Evolutionary conservation across 805 yeast species (phyloP).

Genomic region (Lachancea sp.): DNA sequence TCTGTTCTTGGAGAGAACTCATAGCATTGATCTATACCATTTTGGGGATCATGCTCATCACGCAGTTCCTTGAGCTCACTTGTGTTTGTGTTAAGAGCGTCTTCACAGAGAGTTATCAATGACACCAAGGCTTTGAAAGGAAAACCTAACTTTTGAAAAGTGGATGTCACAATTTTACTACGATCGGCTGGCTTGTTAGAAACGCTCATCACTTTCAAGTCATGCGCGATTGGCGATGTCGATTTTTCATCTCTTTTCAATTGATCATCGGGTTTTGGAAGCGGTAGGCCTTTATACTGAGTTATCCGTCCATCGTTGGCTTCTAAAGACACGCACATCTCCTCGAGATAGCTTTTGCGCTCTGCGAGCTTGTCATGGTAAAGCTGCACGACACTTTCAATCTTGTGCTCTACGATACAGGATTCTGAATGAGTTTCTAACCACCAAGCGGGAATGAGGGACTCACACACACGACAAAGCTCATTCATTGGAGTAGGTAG

Average conservation of each 20-base stretch:
- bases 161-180: constrained; percentile 21
- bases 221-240: neutral
- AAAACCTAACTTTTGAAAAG: constrained; percentile 40
- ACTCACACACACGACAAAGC: constrained; percentile 89
- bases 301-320: constrained; percentile 20
- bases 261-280: constrained; percentile 31
- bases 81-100: constrained; percentile 65
- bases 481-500: constrained; percentile 78
- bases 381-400: constrained; percentile 67
- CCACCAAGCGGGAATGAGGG: constrained; percentile 93
- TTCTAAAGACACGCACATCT: constrained; percentile 20
- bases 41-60: constrained; percentile 14
- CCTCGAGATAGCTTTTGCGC: constrained; percentile 51
- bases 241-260: neutral
- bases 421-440: constrained; percentile 83
- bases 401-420: constrained; percentile 78
- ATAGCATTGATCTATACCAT: constrained; percentile 10
- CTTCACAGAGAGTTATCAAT: constrained; percentile 61
- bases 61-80: constrained; percentile 44
- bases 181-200: neutral
- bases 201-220: neutral
- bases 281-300: constrained; percentile 55
- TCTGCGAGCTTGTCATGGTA: constrained; percentile 74
- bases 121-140: constrained; percentile 57
- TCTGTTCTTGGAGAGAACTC: constrained; percentile 57